These are phyloP conservation scores for Hibiscus mutabilis DNA, from an alignment of 345 rosid species.

Conservation along the genomic window DNA sequence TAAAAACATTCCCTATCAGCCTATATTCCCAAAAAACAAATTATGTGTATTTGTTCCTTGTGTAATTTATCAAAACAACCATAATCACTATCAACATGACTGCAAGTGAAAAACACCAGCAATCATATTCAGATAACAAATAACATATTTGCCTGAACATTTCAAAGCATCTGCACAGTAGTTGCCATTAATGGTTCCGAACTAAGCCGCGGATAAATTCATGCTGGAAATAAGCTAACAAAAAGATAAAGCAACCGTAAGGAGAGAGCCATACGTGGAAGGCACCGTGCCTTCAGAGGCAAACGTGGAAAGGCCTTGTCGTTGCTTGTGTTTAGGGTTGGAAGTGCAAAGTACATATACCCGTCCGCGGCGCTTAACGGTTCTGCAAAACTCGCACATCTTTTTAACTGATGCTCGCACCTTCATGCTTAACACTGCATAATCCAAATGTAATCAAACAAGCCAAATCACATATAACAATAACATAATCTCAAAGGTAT, in stretches of 20 bases:
- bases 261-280: conserved; percentile 28
- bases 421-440: conserved; percentile 52
- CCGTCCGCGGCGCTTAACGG: conserved; percentile 83
- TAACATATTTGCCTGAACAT: not conserved
- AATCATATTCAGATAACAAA: not conserved
- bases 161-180: not conserved
- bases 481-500: not conserved
- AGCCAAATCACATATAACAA: not conserved
- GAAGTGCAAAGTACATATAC: conserved; percentile 63
- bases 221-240: not conserved
- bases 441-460: conserved; percentile 1
- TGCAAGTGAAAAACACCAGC: not conserved
- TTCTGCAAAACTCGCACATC: conserved; percentile 88
- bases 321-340: conserved; percentile 91
- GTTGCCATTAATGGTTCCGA: not conserved
- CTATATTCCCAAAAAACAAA: not conserved
- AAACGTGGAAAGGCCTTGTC: conserved; percentile 56
- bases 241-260: not conserved
- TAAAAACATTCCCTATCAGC: not conserved
- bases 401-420: conserved; percentile 93
- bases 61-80: not conserved
- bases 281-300: conserved; percentile 38
- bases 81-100: not conserved
- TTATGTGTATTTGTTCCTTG: not conserved
- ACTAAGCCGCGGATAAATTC: not conserved